Conservation (phyloP, 306 rosid genomes). For the Vigna nakashimae region DNA sequence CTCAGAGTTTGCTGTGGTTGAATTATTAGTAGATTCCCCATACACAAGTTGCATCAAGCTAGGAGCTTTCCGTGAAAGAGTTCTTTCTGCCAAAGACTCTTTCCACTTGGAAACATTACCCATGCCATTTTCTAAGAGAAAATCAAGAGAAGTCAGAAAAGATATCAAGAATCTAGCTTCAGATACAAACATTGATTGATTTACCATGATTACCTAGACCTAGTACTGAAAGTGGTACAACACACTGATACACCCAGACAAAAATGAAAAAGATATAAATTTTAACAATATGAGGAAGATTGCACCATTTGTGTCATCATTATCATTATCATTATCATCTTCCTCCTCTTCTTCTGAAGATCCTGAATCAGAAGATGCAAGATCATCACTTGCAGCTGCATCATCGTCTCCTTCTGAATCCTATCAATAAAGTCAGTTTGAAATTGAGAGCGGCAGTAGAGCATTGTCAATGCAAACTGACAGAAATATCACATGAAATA, state of each 20-base stretch:
- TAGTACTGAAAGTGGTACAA: not conserved
- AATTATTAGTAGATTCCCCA: constrained; percentile 60
- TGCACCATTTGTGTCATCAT: constrained; percentile 61
- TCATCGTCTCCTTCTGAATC: constrained; percentile 66
- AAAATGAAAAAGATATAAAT: constrained; percentile 30
- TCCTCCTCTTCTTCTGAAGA: constrained; percentile 56
- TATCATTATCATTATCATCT: constrained; percentile 48
- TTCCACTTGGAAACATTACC: constrained; percentile 94
- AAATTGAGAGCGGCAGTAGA: constrained; percentile 23
- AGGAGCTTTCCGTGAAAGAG: constrained; percentile 56
- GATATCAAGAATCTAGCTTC: not conserved
- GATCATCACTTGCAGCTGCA: constrained; percentile 46
- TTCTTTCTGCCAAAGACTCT: constrained; percentile 69
- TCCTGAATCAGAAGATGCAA: constrained; percentile 56
- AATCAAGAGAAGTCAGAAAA: constrained; percentile 37
- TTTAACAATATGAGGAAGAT: constrained; percentile 21
- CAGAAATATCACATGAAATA: constrained; percentile 34
- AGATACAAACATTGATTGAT: constrained; percentile 28
- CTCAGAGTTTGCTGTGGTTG: constrained; percentile 48
- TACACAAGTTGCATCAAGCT: constrained; percentile 92
- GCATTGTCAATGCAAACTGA: constrained; percentile 21
- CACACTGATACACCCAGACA: constrained; percentile 30
- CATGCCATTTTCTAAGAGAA: constrained; percentile 51
- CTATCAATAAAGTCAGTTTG: constrained; percentile 52
- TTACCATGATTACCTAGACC: constrained; percentile 15